A percentile compares a stretch with the other conserved stretches of the same genome.
These are phyloP conservation scores for Sarocladium strictum DNA, from an alignment of 2,329 filamentous ascomycete genomes.

Conservation along the genomic window DNA sequence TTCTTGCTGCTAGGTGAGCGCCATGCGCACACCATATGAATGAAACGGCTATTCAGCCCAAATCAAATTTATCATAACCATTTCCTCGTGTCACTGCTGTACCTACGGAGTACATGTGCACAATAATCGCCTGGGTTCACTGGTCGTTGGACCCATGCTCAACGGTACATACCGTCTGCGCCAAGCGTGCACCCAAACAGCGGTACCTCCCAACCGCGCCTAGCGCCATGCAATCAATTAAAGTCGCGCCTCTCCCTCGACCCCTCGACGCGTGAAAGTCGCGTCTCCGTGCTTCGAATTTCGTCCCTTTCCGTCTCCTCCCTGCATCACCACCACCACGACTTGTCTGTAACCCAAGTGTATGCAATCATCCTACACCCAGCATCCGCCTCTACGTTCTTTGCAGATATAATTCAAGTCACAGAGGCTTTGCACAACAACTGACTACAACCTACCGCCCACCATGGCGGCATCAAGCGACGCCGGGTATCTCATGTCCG, in stretches of 20 bases:
- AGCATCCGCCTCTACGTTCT: not conserved
- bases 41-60: too few relatives aligned
- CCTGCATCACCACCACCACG: slow-evolving; percentile 8
- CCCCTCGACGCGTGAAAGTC: slow-evolving; percentile 24
- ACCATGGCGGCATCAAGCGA: slow-evolving; percentile 50
- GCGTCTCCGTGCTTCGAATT: slow-evolving; percentile 13
- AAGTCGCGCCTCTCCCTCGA: slow-evolving; percentile 25
- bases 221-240: slow-evolving; percentile 32
- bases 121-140: too few relatives aligned
- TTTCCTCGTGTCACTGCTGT: too few relatives aligned
- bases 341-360: not conserved
- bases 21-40: not conserved
- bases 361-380: not conserved
- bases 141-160: not conserved
- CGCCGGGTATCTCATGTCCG: slow-evolving; percentile 51
- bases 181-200: not conserved
- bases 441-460: not conserved
- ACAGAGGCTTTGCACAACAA: not conserved
- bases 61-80: too few relatives aligned
- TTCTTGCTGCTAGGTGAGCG: too few relatives aligned
- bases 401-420: not conserved
- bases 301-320: slow-evolving; percentile 1
- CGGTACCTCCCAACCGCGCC: slow-evolving; percentile 4
- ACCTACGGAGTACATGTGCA: too few relatives aligned
- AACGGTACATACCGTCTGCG: not conserved